Base-by-base conservation (phyloP, 2,329 filamentous ascomycete genomes). In the Alternaria conjuncta region DNA sequence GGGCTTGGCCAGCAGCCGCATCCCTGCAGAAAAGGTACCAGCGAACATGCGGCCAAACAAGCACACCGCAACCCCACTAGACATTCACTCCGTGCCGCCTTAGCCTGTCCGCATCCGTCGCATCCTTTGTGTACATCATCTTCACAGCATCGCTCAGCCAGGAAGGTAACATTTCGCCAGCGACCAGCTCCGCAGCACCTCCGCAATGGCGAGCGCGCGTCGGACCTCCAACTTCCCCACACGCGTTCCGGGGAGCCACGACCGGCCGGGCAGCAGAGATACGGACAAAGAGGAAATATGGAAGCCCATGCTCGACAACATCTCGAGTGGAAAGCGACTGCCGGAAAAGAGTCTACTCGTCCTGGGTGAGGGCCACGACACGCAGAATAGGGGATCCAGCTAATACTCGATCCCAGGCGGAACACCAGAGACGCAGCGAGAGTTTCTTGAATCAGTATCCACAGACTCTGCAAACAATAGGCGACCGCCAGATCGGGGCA, bases 301-400 rank as follows among this genome's bases (percentile, higher is more conserved):
- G 95, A 94, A 92, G 65, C 94, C 93, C 47, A 93, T 97, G 91
- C 86, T 97, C 71, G 93, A 96, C 80, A 90, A 89, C 57, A 94
- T 96, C 71, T 93, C 94, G 72, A 97, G 92, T 81, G 93, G 92
- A 70, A 96, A 96, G 84, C 88, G 92, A 71, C 84, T 97, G 74
- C 93, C 94, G 6, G 93, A 97, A 82, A 97, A 97, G 87, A 96
- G 94, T 78, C 83, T 97, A 66, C 83, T 97, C 45, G 90, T 97
- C 21, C 83, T 97, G 78, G 94, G 93, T 93, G 85, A 68, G 86
- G 73, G 36, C 30, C 21, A 41, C 45, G 55, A 32, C 26, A 55
- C 45, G 25, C 60, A 43, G 47, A 49, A 68, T 50, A 65, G 60
- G 63, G 63, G 64, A 67, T 63, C 59, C 54, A 57, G 60, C 69